Base-by-base conservation (phyloP, 1,284 basidiomycete species). In the Erythrobasidium hasegawianum region DNA sequence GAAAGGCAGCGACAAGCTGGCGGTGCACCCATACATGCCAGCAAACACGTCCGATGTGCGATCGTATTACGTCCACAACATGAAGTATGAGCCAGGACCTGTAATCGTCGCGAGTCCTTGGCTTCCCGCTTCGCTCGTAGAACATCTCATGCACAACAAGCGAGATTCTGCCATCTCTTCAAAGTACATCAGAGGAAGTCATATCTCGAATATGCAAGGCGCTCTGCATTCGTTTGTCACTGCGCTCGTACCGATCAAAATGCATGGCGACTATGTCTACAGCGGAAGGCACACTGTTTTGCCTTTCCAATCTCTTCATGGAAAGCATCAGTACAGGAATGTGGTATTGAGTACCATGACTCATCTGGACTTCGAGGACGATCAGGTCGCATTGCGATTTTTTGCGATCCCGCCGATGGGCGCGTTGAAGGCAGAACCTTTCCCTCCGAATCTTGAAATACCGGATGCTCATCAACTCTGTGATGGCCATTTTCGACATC, bases 141-240 rank as follows among this genome's bases (percentile, higher is more conserved):
- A 54, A 18, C 72, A 74, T 24, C 67, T 75, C 7, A 71, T 75
- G 71, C 67, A 68, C n/a, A 60, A 67, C 57, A 75, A 75, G 70
- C 70, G 72, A 41, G 54, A 71, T 59, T 39, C 53, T 9, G 74
- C 74, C 1, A 50, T 74, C n/a, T 64, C 60, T 2, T 61, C 68
- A 57, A 75, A 75, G 68, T 74, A 69, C 54, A 45, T 64, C 13
- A 43, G 54, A 0, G 66, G 67, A 0, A 69, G 70, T 20, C 49
- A 47, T 2, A 68, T 73, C 40, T 71, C 73, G 9, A 71, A 74
- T 62, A 71, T 67, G 68, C 73, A 75, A 33, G 74, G 68, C 26
- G 70, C 68, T 5, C 26, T 72, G 41, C 74, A 75, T 39, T 71
- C 70, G 0, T 73, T 72, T 49, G 64, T 72, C 4, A 73, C 70